Evolutionary conservation across 192 early-diverging fungal genomes (phyloP).

Genomic region (Glomus cerebriforme): DNA sequence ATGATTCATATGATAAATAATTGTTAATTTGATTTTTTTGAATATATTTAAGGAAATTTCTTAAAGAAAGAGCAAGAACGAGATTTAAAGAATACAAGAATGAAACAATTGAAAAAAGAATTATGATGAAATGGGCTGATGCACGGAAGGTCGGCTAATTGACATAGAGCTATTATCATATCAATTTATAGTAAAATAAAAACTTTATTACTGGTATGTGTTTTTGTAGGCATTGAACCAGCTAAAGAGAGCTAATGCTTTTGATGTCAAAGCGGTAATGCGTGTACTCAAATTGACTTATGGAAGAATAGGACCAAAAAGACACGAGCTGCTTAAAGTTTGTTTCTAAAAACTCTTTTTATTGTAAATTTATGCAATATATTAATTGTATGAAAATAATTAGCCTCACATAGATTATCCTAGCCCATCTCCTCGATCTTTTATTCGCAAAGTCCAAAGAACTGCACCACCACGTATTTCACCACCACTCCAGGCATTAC

Average conservation of each 20-base stretch:
- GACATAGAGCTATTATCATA: neutral
- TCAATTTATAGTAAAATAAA: neutral
- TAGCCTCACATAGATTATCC: constrained; percentile 11
- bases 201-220: neutral
- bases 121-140: constrained; percentile 3
- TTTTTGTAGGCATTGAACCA: constrained; percentile 4
- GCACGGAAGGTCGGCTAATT: constrained; percentile 7
- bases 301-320: constrained; percentile 15
- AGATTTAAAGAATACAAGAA: constrained; percentile 27
- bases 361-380: neutral
- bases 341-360: neutral
- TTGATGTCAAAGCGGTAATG: constrained; percentile 18
- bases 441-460: constrained; percentile 6
- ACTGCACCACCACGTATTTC: constrained; percentile 24
- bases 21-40: neutral
- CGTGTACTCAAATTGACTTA: constrained; percentile 24
- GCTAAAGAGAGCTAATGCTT: constrained; percentile 26
- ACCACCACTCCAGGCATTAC: constrained; percentile 7
- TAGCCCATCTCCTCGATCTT: neutral
- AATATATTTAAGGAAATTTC: constrained; percentile 3
- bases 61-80: constrained; percentile 8
- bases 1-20: neutral
- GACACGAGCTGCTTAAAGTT: constrained; percentile 21
- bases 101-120: constrained; percentile 22
- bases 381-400: neutral